Evolutionary conservation across 2,329 filamentous ascomycete genomes (phyloP), one percentile per base, ranked within the genome.

Genomic region (Aspergillus awamori): DNA sequence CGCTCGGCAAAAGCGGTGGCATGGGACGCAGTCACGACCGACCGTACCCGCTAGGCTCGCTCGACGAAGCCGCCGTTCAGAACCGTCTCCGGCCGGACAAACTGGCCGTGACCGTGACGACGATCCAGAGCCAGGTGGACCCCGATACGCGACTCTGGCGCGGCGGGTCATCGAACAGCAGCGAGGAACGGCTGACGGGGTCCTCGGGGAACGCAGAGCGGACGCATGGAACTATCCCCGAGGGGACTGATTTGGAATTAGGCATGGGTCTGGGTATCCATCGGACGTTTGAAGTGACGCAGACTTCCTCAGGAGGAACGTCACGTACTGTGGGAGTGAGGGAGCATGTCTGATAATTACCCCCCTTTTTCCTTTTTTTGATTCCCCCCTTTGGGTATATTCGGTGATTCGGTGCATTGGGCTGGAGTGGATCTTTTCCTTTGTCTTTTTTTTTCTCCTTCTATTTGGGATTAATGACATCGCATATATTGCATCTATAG

Each of bases 251-350:
- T n/a, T 20, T 51, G 47, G 47, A 17, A 5, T 22, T 45, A 22
- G 41, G 41, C 41, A 61, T 73, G 30, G 70, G 68, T 5, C 51
- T 72, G 52, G 66, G 70, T 11, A 67, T 73, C 51, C 71, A 71
- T 62, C 70, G 61, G 1, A 74, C 71, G 1, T 69, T 73, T 22
- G 70, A 74, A 59, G 70, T 74, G 38, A 73, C 67, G 20, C 68
- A 70, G 48, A 71, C 70, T 2, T 57, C 59, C 17, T 56, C 59
- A 8, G 56, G 26, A 53, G 39, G 43, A 10, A 39, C 41, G 26
- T 24, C 22, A 49, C 24, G n/a, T n/a, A 30, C 47, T 8, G 47
- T 51, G 4, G 26, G 26, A 0, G 47, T 30, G 24, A 17, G 26
- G 3, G 47, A 51, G 28, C 47, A 51, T 51, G 47, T 51, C 47